Percentiles rank a stretch among this genome's conserved stretches.
These are phyloP conservation scores for Oehlia diaphana DNA, from an alignment of 192 early-diverging fungal species.

Conservation along the genomic window DNA sequence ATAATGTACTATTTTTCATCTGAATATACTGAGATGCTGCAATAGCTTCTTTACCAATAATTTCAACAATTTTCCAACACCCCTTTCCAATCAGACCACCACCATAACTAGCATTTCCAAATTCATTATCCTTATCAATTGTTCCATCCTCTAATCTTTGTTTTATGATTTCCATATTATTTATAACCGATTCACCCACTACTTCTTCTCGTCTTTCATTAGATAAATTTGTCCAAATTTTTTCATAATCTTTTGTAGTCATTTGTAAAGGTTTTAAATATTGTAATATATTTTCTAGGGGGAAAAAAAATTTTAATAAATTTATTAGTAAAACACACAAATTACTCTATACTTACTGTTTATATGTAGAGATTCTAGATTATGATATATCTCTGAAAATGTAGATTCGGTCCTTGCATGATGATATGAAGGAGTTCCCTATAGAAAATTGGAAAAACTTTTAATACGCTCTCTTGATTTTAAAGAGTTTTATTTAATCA, in stretches of 20 bases:
- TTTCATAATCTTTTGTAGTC: neutral
- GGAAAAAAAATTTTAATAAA: neutral
- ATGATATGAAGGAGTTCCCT: neutral
- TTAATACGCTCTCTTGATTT: neutral
- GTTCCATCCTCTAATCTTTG: neutral
- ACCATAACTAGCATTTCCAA: neutral
- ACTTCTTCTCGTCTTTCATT: constrained; percentile 1
- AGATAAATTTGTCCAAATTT: neutral
- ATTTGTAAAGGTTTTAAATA: constrained; percentile 6
- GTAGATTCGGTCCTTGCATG: neutral
- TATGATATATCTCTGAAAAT: neutral
- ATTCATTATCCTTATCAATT: neutral
- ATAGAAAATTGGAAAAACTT: neutral
- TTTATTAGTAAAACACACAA: neutral
- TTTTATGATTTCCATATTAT: constrained; percentile 1
- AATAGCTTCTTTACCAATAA: constrained; percentile 6
- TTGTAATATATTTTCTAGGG: neutral
- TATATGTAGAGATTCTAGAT: neutral
- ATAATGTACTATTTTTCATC: neutral
- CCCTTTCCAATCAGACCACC: neutral
- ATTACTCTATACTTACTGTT: neutral
- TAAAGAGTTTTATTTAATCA: neutral
- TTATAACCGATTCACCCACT: neutral
- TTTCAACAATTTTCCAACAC: neutral
- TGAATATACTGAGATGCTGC: neutral